Base-by-base conservation (phyloP, 2,329 filamentous ascomycete species). In the Phyllosticta capitalensis region DNA sequence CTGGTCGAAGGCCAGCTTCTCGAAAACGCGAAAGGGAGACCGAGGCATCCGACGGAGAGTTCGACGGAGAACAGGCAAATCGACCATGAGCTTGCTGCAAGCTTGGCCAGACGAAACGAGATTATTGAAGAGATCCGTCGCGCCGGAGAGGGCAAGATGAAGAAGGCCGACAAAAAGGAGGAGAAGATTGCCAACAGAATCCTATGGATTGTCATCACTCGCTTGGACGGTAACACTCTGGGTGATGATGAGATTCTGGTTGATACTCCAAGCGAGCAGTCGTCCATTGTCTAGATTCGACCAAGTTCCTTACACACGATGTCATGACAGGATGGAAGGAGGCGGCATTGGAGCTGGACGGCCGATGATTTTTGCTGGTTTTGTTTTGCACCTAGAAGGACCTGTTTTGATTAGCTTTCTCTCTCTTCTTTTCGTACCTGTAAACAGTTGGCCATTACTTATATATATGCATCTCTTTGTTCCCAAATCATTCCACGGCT, bases 61-160 rank as follows among this genome's bases (percentile, higher is more conserved):
- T 6, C 38, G 12, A 5, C 7, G 2, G 22, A 22, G 1, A 30
- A 58, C n/a, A 33, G 53, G 51, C 12, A 52, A 9, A 50, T 54
- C 22, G 51, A 52, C 4, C 33, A 49, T 14, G 56, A 59, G 19
- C 24, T 59, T 21, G 52, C 50, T 12, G 56, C 45, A 7, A 49
- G 38, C 12, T n/a, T 50, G 22, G 56, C 53, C 33, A 54, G 52
- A 26, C 48, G 52, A 17, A 22, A 51, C 24, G 33, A 54, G 24
- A 48, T 59, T 5, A 51, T 59, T 4, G 56, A 54, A n/a, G 56
- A 59, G 56, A 59, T 59, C 3, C 48, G 30, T 20, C 53, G 50
- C 38, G 56, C 56, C 6, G 56, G 56, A 5, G 56, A 59, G 56
- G 50, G 50, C 51, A 59, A 59, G 52, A 59, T 59, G 2, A 54